Evolutionary conservation across 495 filamentous ascomycete genomes (phyloP).

Genomic region (Aspergillus biplanus): DNA sequence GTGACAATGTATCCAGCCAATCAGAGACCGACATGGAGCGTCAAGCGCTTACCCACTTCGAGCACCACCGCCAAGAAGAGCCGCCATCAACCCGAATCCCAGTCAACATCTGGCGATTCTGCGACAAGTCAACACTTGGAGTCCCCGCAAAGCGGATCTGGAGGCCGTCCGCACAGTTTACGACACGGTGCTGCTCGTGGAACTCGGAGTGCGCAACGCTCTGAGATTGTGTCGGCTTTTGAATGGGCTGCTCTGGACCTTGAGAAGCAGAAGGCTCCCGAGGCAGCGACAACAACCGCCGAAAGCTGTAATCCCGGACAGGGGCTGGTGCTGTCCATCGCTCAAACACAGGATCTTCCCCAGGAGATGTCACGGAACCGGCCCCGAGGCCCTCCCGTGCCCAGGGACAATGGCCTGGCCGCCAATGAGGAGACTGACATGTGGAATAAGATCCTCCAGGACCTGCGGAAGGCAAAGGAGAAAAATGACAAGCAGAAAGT

Average conservation of each 20-base stretch:
- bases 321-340: slow-evolving; percentile 13
- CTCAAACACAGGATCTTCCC: slow-evolving; percentile 3
- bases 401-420: slow-evolving; percentile 51
- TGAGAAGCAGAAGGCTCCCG: slow-evolving; percentile 18
- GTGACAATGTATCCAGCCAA: slow-evolving; percentile 28
- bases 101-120: slow-evolving; percentile 8
- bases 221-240: slow-evolving; percentile 27
- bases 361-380: slow-evolving; percentile 50
- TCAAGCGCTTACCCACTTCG: slow-evolving; percentile 24
- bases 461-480: slow-evolving; percentile 62
- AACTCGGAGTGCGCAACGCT: slow-evolving; percentile 26
- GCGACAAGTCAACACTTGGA: slow-evolving; percentile 7
- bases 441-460: slow-evolving; percentile 65
- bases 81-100: slow-evolving; percentile 14
- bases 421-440: slow-evolving; percentile 66
- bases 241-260: slow-evolving; percentile 30
- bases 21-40: slow-evolving; percentile 17
- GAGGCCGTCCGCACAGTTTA: slow-evolving; percentile 22
- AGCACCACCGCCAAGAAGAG: slow-evolving; percentile 8
- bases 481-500: slow-evolving; percentile 59
- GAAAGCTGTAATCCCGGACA: slow-evolving; percentile 18
- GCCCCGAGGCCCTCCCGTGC: slow-evolving; percentile 42
- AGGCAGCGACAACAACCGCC: slow-evolving; percentile 13
- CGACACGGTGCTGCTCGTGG: slow-evolving; percentile 31
- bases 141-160: slow-evolving; percentile 10